Base-by-base conservation (phyloP, 2,329 filamentous ascomycete genomes). In the Fusarium palustre region DNA sequence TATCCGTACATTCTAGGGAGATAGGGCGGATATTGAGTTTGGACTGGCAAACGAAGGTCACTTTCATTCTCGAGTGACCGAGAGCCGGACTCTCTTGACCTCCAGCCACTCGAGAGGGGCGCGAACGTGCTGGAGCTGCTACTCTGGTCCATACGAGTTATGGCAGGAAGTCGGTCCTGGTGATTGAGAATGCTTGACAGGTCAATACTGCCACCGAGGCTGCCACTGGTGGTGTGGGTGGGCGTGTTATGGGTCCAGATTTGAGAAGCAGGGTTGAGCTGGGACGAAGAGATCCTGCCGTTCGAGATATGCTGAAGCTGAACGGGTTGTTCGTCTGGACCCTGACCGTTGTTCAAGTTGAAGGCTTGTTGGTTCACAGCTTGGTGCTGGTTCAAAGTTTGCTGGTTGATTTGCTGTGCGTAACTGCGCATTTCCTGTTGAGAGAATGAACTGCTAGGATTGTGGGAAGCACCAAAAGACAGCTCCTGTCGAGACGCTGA, bases 401-500 rank as follows among this genome's bases (percentile, higher is more conserved):
- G 55, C 25, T 48, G 53, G 59, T 76, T 81, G 31, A 25, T 25
- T 0, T 86, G 86, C 8, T 80, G 75, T 5, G 82, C 80, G 34
- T 83, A 82, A 31, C 28, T 30, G 28, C 78, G 77, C 46, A 83
- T 76, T 24, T 81, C 79, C 9, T 83, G 81, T 58, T 85, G 83
- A 2, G 84, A 82, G 25, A 81, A 80, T 39, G 85, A 80, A 76
- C 79, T 81, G 75, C 77, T 80, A 55, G 81, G 77, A 7, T 80
- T 81, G 67, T 84, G 82, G 42, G 79, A 75, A 25, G 39, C 31
- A 18, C 36, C 48, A 43, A 55, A 63, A 20, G 59, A 31, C 15
- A 52, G 20, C 16, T 59, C 81, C 57, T 87, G 84, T 48, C 86
- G 83, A 36, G 88, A 88, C 3, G 87, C 83, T 45, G 88, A 86